These are phyloP conservation scores for Leonotis leonurus DNA, from an alignment of 257 asterid genomes.

Conservation along the genomic window DNA sequence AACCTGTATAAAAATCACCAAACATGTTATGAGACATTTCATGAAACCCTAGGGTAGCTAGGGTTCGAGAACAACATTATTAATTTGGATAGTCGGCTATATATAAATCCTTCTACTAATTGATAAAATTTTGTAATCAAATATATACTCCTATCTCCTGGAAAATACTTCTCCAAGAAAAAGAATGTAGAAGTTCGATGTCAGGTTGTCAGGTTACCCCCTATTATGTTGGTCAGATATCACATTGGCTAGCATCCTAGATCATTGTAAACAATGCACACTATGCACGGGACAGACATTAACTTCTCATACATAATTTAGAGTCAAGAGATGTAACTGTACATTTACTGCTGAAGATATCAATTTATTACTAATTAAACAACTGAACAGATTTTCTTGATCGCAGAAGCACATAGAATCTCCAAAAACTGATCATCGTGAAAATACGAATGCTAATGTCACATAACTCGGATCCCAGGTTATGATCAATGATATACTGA, in stretches of 20 bases:
- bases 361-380: not conserved
- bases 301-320: not conserved
- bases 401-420: not conserved
- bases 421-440: not conserved
- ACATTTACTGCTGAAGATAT: not conserved
- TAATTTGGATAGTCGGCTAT: not conserved
- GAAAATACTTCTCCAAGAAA: not conserved
- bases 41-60: not conserved
- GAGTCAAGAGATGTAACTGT: not conserved
- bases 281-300: not conserved
- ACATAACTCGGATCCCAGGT: not conserved
- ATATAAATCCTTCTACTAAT: not conserved
- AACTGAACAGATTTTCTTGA: not conserved
- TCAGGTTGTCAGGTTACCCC: not conserved
- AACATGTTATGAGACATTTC: not conserved
- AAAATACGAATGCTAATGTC: not conserved
- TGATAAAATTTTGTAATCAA: not conserved
- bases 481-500: not conserved
- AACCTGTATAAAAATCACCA: slow-evolving; percentile 41
- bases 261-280: not conserved
- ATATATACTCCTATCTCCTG: not conserved
- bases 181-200: not conserved
- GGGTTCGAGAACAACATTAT: not conserved
- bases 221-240: not conserved
- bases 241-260: not conserved